Evolutionary conservation across 202 grass and related monocot species (phyloP), one percentile per base, ranked within the genome.

Genomic region (Schoenoplectus triqueter): DNA sequence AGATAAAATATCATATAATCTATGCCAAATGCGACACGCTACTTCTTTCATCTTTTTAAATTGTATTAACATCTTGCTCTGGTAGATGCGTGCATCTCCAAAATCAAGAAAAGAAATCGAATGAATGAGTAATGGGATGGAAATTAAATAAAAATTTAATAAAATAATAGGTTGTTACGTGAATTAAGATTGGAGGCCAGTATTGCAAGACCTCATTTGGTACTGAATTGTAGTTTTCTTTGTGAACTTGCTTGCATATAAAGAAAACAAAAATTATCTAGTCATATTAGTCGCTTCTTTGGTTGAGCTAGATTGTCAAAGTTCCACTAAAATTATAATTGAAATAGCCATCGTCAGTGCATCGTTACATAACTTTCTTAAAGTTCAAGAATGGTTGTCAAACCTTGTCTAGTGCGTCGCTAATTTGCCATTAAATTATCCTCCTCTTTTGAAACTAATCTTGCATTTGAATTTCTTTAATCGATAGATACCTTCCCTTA

Each of bases 251-350:
- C 54, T 59, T 78, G 39, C 6, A 78, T 42, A 78, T 78, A 17
- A 78, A 78, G 75, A 31, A 31, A 31, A n/a, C 57, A 78, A 73
- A 10, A 2, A 7, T 44, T 42, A 59, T 78, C 11, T 41, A 40
- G 44, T 78, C 55, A 61, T 10, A 78, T 10, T 78, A 61, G 55
- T 78, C 75, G 31, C 54, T 44, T 45, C 2, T 78, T 45, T 78
- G 54, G 75, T 78, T 78, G 75, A 78, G 14, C 55, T 78, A 18
- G 75, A 78, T 78, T 61, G 39, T 61, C 75, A 78, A 44, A 78
- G 61, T 78, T 60, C 31, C 55, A 78, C 31, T 61, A 78, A 78
- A 18, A 42, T 78, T 39, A 45, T 61, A 54, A 56, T 78, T 78
- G 22, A 31, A 78, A 78, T 78, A 11, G 31, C 31, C 31, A 31